Conservation (phyloP, 441 rosid genomes). For the Populus hybrid region DNA sequence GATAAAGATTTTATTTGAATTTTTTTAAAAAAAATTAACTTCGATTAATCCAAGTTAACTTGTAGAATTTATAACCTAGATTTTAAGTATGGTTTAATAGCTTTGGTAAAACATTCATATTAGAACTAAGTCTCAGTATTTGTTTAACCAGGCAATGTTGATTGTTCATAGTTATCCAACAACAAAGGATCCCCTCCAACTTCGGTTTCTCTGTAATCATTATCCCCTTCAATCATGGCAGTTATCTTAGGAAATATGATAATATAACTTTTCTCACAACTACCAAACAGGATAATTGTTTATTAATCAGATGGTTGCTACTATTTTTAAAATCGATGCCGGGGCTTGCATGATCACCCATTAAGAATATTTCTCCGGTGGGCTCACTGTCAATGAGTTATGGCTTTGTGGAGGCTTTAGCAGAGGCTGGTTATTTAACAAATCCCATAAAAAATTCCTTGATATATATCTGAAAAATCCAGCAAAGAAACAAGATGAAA, state of each 20-base stretch:
- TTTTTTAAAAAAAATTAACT: no score
- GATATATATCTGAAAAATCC: not conserved
- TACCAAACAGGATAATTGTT: conserved; percentile 23
- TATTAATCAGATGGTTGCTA: conserved; percentile 12
- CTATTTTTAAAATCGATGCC: conserved; percentile 7
- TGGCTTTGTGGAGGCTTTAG: not conserved
- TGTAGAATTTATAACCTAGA: no score
- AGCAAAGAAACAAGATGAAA: not conserved
- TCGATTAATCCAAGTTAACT: no score
- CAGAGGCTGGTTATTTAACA: not conserved
- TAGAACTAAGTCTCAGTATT: no score
- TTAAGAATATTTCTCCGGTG: conserved; percentile 7
- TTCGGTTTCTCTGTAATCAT: conserved; percentile 14
- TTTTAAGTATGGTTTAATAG: no score
- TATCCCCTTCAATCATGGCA: conserved; percentile 26
- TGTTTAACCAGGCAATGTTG: no score
- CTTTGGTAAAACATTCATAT: no score
- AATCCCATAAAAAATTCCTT: not conserved
- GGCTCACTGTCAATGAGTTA: not conserved
- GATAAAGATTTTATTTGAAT: no score
- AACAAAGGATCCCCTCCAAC: not conserved
- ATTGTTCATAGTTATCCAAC: not conserved
- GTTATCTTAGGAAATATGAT: conserved; percentile 26
- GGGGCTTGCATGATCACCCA: conserved; percentile 9
- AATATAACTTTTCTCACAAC: conserved; percentile 15